Evolutionary conservation across 352 stramenopile species (phyloP).

Genomic region (Phytophthora pinifolia): DNA sequence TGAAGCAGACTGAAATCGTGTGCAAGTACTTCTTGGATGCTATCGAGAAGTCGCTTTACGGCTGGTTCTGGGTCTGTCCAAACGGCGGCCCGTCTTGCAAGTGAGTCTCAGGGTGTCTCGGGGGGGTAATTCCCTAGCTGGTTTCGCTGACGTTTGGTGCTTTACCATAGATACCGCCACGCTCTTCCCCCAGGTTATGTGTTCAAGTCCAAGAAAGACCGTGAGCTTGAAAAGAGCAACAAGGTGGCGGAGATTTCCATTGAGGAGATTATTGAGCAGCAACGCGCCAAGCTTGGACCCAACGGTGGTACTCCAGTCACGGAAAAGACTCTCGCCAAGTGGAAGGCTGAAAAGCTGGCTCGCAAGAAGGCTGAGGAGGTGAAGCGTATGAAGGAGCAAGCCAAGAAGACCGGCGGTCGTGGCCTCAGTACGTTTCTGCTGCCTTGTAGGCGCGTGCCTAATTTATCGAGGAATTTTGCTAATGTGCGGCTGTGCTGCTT

Average conservation of each 20-base stretch:
- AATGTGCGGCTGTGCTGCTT: slow-evolving; percentile 11
- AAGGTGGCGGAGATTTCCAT: slow-evolving; percentile 87
- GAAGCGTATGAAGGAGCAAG: slow-evolving; percentile 82
- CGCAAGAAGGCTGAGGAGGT: slow-evolving; percentile 79
- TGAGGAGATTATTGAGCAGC: slow-evolving; percentile 91
- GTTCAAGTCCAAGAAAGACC: slow-evolving; percentile 88
- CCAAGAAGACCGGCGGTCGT: slow-evolving; percentile 83
- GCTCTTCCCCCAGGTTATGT: slow-evolving; percentile 88
- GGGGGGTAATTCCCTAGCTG: background rate
- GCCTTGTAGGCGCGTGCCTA: background rate
- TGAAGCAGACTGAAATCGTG: slow-evolving; percentile 87
- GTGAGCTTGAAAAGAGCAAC: slow-evolving; percentile 80
- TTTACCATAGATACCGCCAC: slow-evolving; percentile 60
- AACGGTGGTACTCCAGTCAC: slow-evolving; percentile 86
- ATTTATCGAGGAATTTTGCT: background rate
- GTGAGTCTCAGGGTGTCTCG: slow-evolving; percentile 29
- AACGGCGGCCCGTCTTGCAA: slow-evolving; percentile 82
- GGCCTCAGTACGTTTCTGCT: slow-evolving; percentile 73
- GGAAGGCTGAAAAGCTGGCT: slow-evolving; percentile 86
- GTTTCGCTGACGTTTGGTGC: background rate
- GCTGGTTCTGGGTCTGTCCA: slow-evolving; percentile 91
- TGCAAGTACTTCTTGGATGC: slow-evolving; percentile 91
- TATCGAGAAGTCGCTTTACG: slow-evolving; percentile 90
- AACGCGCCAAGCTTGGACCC: slow-evolving; percentile 87
- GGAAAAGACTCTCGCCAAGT: slow-evolving; percentile 85